Evolutionary conservation across 2,329 filamentous ascomycete genomes (phyloP).

Genomic region (Cercospora sojina): DNA sequence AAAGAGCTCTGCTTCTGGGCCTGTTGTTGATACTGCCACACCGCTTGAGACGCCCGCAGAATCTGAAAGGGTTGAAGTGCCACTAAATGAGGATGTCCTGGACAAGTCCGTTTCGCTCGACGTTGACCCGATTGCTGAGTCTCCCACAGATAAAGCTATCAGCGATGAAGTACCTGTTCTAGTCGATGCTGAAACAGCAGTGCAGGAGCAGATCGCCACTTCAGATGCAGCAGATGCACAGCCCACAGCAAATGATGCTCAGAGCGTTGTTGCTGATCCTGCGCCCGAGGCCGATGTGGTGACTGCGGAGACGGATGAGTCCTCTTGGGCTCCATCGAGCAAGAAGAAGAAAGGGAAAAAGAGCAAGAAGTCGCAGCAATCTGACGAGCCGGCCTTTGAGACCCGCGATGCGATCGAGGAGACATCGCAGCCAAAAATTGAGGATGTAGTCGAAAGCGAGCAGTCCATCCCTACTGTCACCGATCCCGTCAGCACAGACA

Average conservation of each 20-base stretch:
- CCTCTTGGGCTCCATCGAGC: conserved; percentile 6
- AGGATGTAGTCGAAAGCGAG: background rate
- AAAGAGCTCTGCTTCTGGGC: background rate
- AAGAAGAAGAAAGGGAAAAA: conserved; percentile 31
- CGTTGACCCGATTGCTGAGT: background rate
- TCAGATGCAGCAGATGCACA: background rate
- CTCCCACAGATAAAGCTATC: background rate
- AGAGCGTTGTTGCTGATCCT: background rate
- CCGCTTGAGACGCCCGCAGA: background rate
- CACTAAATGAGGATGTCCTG: background rate
- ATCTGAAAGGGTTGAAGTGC: background rate
- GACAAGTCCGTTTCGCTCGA: background rate
- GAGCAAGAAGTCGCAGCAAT: conserved; percentile 22
- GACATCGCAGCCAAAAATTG: background rate
- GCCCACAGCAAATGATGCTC: background rate
- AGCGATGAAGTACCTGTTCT: background rate
- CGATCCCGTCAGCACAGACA: background rate
- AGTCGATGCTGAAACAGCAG: background rate
- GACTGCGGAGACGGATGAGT: conserved; percentile 15
- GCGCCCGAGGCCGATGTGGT: background rate
- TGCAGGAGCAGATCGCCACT: background rate
- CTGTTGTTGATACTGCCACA: background rate
- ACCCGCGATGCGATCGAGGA: background rate
- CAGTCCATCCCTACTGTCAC: background rate
- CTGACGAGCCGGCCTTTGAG: background rate